Base-by-base conservation (phyloP, 208 protist species). In the Leishmania arabica region DNA sequence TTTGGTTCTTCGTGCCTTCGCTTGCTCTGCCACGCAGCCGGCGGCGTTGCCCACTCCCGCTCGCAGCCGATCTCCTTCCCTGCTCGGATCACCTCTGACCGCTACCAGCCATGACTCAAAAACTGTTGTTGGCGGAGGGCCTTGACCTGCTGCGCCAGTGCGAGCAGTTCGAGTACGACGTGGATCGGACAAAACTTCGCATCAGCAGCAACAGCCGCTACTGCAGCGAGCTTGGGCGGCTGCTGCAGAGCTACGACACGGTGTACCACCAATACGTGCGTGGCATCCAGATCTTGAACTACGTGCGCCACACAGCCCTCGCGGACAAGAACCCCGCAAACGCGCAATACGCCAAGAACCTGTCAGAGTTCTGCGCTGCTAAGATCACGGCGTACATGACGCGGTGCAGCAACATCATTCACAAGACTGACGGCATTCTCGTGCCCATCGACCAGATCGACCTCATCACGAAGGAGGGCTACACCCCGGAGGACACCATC, bases 361-460 rank as follows among this genome's bases (percentile, higher is more conserved):
- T 97, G 7, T 79, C 82, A 0, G 86, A 84, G 62, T 92, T 96
- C 78, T 95, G 92, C 79, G 87, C 82, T 19, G 85, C 79, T 42
- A 92, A 95, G 86, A 93, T 97, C 79, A 73, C 64, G 2, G 86
- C 84, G 19, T 93, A 91, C 88, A 95, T 97, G 88, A 82, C 95
- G 40, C 92, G 93, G 15, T 93, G 90, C 71, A 88, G 93, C 19
- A 80, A 86, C 65, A 84, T 97, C n/a, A 45, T 85, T 0, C 86
- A 86, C 70, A 97, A 96, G 83, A 75, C 87, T n/a, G 88, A 93
- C 64, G 87, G 80, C 75, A 91, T 97, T 75, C 81, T 96, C 1
- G 70, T 97, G 13, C 92, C 94, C 5, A 58, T 94, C 21, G 78
- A 90, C 65, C 86, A 91, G 78, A 85, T 96, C 2, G 90, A 94